phyloP scores from a whole-genome alignment of 106 monocot species.

The Xerophyta viscosa region DNA sequence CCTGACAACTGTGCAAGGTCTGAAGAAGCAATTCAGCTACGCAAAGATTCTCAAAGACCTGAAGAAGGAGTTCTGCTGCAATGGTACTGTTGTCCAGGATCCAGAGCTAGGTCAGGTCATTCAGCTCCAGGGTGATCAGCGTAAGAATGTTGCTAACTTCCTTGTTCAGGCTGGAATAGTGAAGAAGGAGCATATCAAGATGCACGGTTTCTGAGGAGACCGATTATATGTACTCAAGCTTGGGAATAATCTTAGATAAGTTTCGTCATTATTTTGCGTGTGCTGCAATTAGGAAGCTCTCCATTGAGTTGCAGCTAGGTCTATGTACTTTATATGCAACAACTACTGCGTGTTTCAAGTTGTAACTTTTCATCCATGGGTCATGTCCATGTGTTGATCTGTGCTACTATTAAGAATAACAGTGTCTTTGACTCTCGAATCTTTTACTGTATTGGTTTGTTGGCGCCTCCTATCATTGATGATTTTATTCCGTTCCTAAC shows the following conservation, averaged over 20 bases:
- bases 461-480: too few relatives aligned
- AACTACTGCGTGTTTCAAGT: too few relatives aligned
- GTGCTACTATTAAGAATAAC: too few relatives aligned
- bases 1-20: conserved; percentile 33
- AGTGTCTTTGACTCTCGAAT: too few relatives aligned
- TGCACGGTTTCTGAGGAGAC: conserved; percentile 59
- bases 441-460: too few relatives aligned
- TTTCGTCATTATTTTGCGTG: background rate
- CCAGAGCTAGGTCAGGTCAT: conserved; percentile 33
- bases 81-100: conserved; percentile 43
- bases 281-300: background rate
- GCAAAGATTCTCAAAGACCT: conserved; percentile 27
- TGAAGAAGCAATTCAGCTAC: conserved; percentile 33
- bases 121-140: conserved; percentile 32
- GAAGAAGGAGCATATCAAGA: conserved; percentile 64
- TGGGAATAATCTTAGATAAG: background rate
- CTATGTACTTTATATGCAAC: too few relatives aligned
- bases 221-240: background rate
- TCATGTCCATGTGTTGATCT: too few relatives aligned
- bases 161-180: conserved; percentile 54
- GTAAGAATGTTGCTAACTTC: conserved; percentile 36
- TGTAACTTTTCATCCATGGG: too few relatives aligned
- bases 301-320: too few relatives aligned
- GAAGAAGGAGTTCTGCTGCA: too few relatives aligned
- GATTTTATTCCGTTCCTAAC: too few relatives aligned